Conservation (phyloP, 148 eudicot species). For the Fallopia convolvulus region DNA sequence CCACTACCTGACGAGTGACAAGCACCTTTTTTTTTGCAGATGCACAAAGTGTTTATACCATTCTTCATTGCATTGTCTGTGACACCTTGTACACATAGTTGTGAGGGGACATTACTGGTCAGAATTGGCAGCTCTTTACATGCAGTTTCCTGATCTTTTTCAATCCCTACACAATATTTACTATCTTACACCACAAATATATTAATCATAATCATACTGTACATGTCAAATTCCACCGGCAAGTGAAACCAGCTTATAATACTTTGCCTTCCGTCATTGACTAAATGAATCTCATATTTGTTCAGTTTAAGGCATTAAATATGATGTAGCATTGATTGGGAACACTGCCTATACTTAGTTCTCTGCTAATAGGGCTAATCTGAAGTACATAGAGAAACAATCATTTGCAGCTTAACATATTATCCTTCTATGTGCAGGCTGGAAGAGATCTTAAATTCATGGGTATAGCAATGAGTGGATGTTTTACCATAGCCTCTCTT, state of each 20-base stretch:
- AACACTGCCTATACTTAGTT: neutral
- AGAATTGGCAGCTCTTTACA: slow-evolving; percentile 8
- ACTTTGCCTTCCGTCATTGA: neutral
- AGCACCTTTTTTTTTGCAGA: slow-evolving; percentile 26
- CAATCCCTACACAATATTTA: neutral
- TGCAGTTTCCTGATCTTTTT: neutral
- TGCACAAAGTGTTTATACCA: slow-evolving; percentile 56
- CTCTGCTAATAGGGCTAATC: neutral
- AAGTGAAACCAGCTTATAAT: neutral
- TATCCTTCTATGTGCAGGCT: slow-evolving; percentile 46
- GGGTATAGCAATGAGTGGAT: slow-evolving; percentile 66
- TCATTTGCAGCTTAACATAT: neutral
- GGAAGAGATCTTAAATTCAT: slow-evolving; percentile 79
- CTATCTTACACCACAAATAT: neutral
- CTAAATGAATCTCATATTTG: neutral
- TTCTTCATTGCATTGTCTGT: slow-evolving; percentile 47
- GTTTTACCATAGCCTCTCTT: slow-evolving; percentile 58
- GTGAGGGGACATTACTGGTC: slow-evolving; percentile 73
- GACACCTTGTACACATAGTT: slow-evolving; percentile 52
- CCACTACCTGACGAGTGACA: neutral
- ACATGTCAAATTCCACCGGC: neutral
- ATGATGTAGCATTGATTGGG: neutral
- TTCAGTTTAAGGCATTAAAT: neutral
- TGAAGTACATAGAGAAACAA: neutral
- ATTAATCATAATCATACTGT: too few species aligned